Evolutionary conservation across 345 rosid species (phyloP).

Genomic region (Eucalyptus tenuipes): DNA sequence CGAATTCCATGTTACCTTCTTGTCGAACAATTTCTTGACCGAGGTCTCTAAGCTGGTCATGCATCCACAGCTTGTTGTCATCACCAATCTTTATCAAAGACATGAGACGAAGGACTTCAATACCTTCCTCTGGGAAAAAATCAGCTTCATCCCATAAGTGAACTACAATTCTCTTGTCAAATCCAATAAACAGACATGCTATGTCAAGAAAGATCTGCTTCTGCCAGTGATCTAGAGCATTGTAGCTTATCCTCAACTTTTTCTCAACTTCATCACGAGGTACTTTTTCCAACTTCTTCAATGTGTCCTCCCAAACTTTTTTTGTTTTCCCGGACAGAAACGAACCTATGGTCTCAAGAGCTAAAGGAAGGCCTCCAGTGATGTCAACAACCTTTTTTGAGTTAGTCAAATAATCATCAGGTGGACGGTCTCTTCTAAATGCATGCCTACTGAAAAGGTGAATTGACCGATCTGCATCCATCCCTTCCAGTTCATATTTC

Average conservation of each 20-base stretch:
- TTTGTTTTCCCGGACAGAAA: neutral
- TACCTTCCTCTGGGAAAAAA: slow-evolving; percentile 7
- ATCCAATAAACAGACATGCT: slow-evolving; percentile 3
- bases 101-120: slow-evolving; percentile 5
- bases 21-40: slow-evolving; percentile 5
- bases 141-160: slow-evolving; percentile 2
- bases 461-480: neutral
- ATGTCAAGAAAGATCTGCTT: slow-evolving; percentile 8
- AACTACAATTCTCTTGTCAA: slow-evolving; percentile 1
- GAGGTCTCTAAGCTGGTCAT: slow-evolving; percentile 4
- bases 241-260: slow-evolving; percentile 2
- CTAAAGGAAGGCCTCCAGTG: slow-evolving; percentile 7
- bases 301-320: slow-evolving; percentile 1
- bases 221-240: slow-evolving; percentile 7
- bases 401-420: neutral
- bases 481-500: neutral
- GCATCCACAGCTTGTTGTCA: slow-evolving; percentile 7
- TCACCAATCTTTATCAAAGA: slow-evolving; percentile 4
- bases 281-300: slow-evolving; percentile 2
- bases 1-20: neutral
- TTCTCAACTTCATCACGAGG: slow-evolving; percentile 4
- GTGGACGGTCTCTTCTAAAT: slow-evolving; percentile 1
- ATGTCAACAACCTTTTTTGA: neutral
- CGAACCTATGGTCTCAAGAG: slow-evolving; percentile 5
- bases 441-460: slow-evolving; percentile 7